Conservation (phyloP, 1,284 basidiomycete genomes). For the Tylopilus sp. region DNA sequence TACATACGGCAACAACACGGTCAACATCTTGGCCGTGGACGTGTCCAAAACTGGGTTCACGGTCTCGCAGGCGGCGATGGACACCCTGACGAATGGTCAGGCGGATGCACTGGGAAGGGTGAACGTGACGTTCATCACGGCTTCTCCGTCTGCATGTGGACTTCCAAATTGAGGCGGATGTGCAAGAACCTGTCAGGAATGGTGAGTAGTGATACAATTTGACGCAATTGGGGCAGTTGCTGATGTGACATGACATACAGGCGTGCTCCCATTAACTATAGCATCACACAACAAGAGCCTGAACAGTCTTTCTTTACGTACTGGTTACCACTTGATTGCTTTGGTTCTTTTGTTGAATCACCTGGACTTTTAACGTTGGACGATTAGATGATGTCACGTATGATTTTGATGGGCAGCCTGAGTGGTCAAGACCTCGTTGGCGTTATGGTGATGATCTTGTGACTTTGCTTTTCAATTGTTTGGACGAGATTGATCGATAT, state of each 20-base stretch:
- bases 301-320: background rate
- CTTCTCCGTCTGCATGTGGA: background rate
- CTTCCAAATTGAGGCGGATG: background rate
- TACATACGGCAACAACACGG: slow-evolving; percentile 35
- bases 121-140: slow-evolving; percentile 17
- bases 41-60: slow-evolving; percentile 44
- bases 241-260: slow-evolving; percentile 4
- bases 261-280: background rate
- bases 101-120: slow-evolving; percentile 39
- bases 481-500: background rate
- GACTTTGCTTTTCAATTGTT: background rate
- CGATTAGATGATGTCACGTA: slow-evolving; percentile 22
- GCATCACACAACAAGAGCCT: background rate
- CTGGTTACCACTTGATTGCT: background rate
- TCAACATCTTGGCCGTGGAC: slow-evolving; percentile 48
- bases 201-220: slow-evolving; percentile 6
- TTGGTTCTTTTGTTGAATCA: slow-evolving; percentile 10
- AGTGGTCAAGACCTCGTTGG: background rate
- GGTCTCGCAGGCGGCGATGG: slow-evolving; percentile 46
- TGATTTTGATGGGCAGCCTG: slow-evolving; percentile 17
- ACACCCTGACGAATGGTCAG: slow-evolving; percentile 39
- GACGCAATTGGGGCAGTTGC: background rate
- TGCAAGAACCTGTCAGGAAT: background rate
- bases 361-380: background rate
- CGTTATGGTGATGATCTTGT: too few relatives aligned